Percentiles rank a stretch among this genome's conserved stretches.
These are phyloP conservation scores for Effrenium voratum DNA, from an alignment of 73 alveolate species.

Conservation along the genomic window DNA sequence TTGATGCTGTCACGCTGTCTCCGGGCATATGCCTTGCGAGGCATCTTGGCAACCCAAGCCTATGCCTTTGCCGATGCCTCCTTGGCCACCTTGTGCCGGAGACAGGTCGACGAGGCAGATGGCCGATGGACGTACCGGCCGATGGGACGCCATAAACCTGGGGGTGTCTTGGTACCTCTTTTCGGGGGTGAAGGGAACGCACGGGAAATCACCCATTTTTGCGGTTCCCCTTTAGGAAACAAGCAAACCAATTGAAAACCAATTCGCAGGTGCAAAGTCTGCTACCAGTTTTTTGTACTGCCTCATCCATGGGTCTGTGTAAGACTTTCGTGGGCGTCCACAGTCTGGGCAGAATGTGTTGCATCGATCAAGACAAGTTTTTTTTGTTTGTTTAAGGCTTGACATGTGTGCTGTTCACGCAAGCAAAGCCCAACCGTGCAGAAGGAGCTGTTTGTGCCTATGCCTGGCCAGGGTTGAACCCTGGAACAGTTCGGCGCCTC, in stretches of 20 bases:
- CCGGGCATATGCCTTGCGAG: neutral
- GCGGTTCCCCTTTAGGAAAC: neutral
- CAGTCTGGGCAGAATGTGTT: too few relatives aligned
- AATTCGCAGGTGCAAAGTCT: neutral
- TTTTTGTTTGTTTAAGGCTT: neutral
- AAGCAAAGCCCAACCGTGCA: neutral
- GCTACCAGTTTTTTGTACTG: neutral
- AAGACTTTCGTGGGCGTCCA: too few relatives aligned
- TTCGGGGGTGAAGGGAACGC: neutral
- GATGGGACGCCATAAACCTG: too few relatives aligned
- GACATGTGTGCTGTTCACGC: too few relatives aligned
- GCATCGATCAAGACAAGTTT: too few relatives aligned
- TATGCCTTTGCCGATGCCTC: constrained; percentile 79
- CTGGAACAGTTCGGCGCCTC: too few relatives aligned
- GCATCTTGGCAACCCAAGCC: constrained; percentile 75
- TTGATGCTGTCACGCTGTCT: too few relatives aligned
- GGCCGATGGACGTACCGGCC: neutral
- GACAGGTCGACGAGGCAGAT: constrained; percentile 77
- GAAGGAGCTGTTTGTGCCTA: neutral
- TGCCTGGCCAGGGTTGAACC: too few relatives aligned
- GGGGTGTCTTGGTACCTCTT: neutral
- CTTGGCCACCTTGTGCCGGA: constrained; percentile 47
- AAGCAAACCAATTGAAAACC: neutral
- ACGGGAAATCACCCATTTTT: too few relatives aligned
- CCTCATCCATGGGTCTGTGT: neutral